phyloP scores from a whole-genome alignment of 345 rosid species.

The Salix udensis region DNA sequence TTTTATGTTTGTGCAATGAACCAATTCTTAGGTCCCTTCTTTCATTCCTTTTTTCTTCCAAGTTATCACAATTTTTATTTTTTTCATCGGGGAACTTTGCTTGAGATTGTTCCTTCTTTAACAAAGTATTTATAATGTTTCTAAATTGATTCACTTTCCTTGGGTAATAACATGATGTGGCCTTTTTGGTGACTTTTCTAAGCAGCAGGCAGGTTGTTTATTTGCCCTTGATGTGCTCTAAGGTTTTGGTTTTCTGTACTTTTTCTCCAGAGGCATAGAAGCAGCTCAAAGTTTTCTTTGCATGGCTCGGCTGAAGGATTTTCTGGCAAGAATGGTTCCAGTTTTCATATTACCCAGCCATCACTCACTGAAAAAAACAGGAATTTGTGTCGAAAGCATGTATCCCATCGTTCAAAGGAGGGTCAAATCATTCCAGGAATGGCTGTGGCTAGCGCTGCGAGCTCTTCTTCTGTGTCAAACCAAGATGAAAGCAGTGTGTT shows the following conservation, averaged over 20 bases:
- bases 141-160: neutral
- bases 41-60: neutral
- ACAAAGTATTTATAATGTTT: neutral
- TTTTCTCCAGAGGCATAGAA: slow-evolving; percentile 46
- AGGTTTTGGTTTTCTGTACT: slow-evolving; percentile 6
- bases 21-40: neutral
- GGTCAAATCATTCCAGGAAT: slow-evolving; percentile 12
- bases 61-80: neutral
- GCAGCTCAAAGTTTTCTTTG: slow-evolving; percentile 44
- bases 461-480: slow-evolving; percentile 21
- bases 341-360: slow-evolving; percentile 22
- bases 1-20: neutral
- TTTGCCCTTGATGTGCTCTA: neutral
- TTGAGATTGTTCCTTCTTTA: neutral
- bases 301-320: slow-evolving; percentile 47
- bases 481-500: slow-evolving; percentile 17
- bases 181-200: neutral
- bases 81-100: neutral
- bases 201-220: neutral
- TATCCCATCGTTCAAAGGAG: slow-evolving; percentile 23
- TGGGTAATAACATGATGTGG: neutral
- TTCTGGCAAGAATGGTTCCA: slow-evolving; percentile 41
- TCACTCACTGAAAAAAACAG: slow-evolving; percentile 22
- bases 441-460: slow-evolving; percentile 18
- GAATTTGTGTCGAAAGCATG: slow-evolving; percentile 28